These are phyloP conservation scores for Lepidopterella palustris DNA, from an alignment of 495 filamentous ascomycete species.

Conservation along the genomic window DNA sequence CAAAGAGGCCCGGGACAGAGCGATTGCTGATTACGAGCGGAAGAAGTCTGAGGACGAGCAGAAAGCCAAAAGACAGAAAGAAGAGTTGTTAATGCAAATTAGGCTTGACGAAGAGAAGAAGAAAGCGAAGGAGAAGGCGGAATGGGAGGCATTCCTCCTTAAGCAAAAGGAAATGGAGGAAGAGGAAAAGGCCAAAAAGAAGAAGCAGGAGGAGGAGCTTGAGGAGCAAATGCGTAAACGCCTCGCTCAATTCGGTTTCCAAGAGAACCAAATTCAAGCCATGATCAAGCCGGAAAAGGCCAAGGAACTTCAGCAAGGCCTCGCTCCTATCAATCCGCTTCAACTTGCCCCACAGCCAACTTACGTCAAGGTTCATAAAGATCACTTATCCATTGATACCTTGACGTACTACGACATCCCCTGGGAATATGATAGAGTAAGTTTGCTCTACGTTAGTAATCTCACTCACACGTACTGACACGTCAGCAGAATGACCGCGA, in stretches of 20 bases:
- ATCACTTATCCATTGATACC: constrained; percentile 36
- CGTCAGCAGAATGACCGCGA: constrained; percentile 28
- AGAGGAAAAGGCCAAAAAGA: constrained; percentile 33
- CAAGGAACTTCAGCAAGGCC: constrained; percentile 20
- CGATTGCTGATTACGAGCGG: constrained; percentile 31
- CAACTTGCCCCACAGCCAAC: constrained; percentile 24
- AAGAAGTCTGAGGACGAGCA: constrained; percentile 29
- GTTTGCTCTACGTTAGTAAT: constrained; percentile 8
- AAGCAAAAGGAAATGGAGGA: constrained; percentile 35
- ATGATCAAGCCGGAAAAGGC: constrained; percentile 35
- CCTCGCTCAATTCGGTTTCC: constrained; percentile 33
- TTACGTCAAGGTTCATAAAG: constrained; percentile 37
- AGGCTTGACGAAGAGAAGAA: constrained; percentile 29
- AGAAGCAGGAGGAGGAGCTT: constrained; percentile 25
- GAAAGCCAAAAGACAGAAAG: constrained; percentile 24
- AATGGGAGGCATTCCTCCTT: constrained; percentile 27
- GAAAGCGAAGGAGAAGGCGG: constrained; percentile 34
- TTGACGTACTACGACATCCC: constrained; percentile 38
- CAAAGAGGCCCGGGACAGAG: constrained; percentile 24
- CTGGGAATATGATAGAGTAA: constrained; percentile 36
- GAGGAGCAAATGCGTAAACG: constrained; percentile 29
- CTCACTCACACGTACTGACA: background rate
- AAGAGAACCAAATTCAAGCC: constrained; percentile 36
- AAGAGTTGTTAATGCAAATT: constrained; percentile 27
- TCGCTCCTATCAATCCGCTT: constrained; percentile 16